phyloP scores from a whole-genome alignment of 2,329 filamentous ascomycete species.

The Fusarium buharicum region DNA sequence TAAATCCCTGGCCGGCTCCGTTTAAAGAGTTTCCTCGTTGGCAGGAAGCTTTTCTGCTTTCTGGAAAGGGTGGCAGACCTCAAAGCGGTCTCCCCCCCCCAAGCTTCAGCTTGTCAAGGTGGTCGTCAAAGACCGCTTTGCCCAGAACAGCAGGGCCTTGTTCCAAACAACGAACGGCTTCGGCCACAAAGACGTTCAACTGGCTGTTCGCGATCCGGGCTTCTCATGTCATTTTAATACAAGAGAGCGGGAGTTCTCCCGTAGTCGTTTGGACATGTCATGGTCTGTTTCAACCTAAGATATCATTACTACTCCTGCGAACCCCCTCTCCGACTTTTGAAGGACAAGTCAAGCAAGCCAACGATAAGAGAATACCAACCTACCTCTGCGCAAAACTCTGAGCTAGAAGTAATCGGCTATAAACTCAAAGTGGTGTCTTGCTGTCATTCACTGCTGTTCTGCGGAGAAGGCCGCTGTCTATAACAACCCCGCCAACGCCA shows the following conservation, averaged over 20 bases:
- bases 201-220: constrained; percentile 42
- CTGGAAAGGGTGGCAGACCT: constrained; percentile 23
- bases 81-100: constrained; percentile 23
- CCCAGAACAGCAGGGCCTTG: constrained; percentile 39
- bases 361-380: background rate
- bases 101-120: background rate
- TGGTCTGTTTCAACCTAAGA: constrained; percentile 22
- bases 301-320: constrained; percentile 13
- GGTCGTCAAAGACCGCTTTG: constrained; percentile 37
- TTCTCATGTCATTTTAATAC: constrained; percentile 24
- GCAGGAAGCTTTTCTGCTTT: too few species aligned
- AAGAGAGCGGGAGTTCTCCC: constrained; percentile 35
- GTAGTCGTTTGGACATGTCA: background rate
- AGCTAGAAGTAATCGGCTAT: constrained; percentile 24
- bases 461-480: constrained; percentile 23
- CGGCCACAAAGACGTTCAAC: constrained; percentile 38
- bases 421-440: constrained; percentile 23
- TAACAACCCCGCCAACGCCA: constrained; percentile 30
- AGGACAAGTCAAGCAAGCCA: constrained; percentile 1
- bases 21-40: background rate
- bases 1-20: constrained; percentile 40
- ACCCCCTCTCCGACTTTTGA: background rate
- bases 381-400: constrained; percentile 3
- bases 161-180: constrained; percentile 43
- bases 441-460: constrained; percentile 24